Evolutionary conservation across 1,284 basidiomycete genomes (phyloP), one percentile per base, ranked within the genome.

Genomic region (Ceratobasidium sp.): DNA sequence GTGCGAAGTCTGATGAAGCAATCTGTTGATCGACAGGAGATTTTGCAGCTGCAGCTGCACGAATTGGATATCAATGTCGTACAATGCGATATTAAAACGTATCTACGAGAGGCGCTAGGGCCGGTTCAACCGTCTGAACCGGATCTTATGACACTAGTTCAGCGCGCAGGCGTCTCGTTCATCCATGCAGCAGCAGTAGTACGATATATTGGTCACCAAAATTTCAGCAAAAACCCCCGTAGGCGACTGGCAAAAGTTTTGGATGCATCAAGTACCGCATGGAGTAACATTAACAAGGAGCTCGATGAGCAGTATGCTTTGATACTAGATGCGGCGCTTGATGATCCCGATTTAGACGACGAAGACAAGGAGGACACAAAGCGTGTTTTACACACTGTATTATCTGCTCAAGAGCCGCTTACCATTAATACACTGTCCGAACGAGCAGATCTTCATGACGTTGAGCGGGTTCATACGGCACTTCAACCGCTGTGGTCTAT

Each of bases 371-470:
- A 55, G 6, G 42, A 68, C 22, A 54, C 43, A 40, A 15, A 29
- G 12, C 52, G 29, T 4, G 50, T 68, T 17, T 22, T 68, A 1
- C 29, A 55, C 32, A 45, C 52, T 2, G 64, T 47, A 1, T 15
- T 55, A 31, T 68, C 52, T 25, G 38, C 64, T 17, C 38, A 35
- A 27, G 50, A 55, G 38, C 64, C 64, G n/a, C 50, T 67, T 6
- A 45, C 25, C 12, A 29, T 54, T 2, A 6, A 17, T 1, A 27
- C 7, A 15, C 35, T 67, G n/a, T 38, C 49, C n/a, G 32, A 22
- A 8, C 25, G 53, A 12, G 31, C 55, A 25, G 47, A 35, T 13
- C 12, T 35, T 7, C 15, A 38, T 17, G 29, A 31, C 3, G 27
- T 27, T 0, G 27, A 6, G 6, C 12, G n/a, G 8, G 17, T 45